Conservation (phyloP, 768 basidiomycete species). For the Pleurotus eryngii region DNA sequence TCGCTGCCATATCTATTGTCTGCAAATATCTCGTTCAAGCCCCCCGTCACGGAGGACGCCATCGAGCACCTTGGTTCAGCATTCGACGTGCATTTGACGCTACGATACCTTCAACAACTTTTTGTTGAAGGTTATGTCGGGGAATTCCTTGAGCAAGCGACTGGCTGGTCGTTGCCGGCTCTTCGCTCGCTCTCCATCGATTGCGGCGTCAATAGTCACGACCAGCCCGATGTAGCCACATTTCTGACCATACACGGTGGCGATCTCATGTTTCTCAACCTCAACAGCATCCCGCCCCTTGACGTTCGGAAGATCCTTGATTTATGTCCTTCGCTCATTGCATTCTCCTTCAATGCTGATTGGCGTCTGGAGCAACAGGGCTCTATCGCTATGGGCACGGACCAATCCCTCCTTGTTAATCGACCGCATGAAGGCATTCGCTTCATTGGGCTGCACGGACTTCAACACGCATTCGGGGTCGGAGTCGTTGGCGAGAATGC, state of each 20-base stretch:
- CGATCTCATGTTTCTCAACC: constrained; percentile 59
- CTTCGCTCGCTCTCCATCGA: constrained; percentile 57
- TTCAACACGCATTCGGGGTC: constrained; percentile 67
- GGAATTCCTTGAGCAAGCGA: constrained; percentile 68
- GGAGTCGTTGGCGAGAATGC: constrained; percentile 46
- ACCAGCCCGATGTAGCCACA: constrained; percentile 54
- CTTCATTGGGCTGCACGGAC: constrained; percentile 67
- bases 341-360: constrained; percentile 73
- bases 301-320: constrained; percentile 60
- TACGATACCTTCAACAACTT: constrained; percentile 60
- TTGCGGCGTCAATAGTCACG: constrained; percentile 38
- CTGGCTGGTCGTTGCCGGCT: constrained; percentile 63
- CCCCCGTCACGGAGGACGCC: constrained; percentile 22
- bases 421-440: constrained; percentile 55
- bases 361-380: constrained; percentile 41
- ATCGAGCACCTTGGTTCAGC: constrained; percentile 62
- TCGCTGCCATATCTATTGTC: constrained; percentile 55
- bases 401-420: constrained; percentile 38
- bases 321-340: constrained; percentile 56
- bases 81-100: constrained; percentile 45
- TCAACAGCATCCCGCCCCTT: constrained; percentile 54
- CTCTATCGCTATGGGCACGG: constrained; percentile 12
- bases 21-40: constrained; percentile 53
- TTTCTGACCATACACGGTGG: constrained; percentile 62
- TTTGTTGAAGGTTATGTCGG: constrained; percentile 56